Base-by-base conservation (phyloP, 2,329 filamentous ascomycete genomes). In the Didymella segeticola region DNA sequence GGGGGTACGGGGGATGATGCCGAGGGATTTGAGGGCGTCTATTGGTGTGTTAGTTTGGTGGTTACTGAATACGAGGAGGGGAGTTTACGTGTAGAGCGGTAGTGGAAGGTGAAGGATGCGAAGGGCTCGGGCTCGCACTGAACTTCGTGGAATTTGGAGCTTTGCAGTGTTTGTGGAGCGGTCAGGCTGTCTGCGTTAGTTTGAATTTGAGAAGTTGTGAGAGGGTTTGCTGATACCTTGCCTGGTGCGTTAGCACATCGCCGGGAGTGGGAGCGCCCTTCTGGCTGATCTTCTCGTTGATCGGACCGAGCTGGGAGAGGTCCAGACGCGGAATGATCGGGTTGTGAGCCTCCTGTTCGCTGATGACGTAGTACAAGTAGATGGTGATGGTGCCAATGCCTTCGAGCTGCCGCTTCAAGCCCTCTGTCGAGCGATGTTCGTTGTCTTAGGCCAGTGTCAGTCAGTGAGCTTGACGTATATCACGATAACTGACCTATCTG, bases 21-120 rank as follows among this genome's bases (percentile, higher is more conserved):
- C 41, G 7, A 74, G 60, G n/a, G 60, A 57, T 58, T 74, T 67
- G 4, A 75, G 59, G 0, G 55, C 55, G 2, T 30, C 58, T 60
- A 30, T 10, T 8, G 12, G 7, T 14, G 14, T 19, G 15, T 41
- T 4, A 41, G 38, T 29, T n/a, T n/a, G n/a, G n/a, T n/a, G n/a
- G n/a, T n/a, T n/a, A n/a, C n/a, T n/a, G n/a, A n/a, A n/a, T n/a
- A n/a, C n/a, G n/a, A n/a, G n/a, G n/a, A n/a, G n/a, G n/a, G n/a
- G n/a, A 12, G 12, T 15, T 34, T 15, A 3, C 33, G 33, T 20
- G 25, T 38, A 1, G 62, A 67, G 27, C 61, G 59, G 43, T 63
- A 67, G 62, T 57, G 43, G 30, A 64, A 67, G n/a, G 47, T 41
- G 34, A 62, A 67, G 1, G 58, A 58, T 2, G 62, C 63, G 17